Evolutionary conservation across 75 land plant species (phyloP), one percentile per base, ranked within the genome.

Genomic region (Pinus albicaulis): DNA sequence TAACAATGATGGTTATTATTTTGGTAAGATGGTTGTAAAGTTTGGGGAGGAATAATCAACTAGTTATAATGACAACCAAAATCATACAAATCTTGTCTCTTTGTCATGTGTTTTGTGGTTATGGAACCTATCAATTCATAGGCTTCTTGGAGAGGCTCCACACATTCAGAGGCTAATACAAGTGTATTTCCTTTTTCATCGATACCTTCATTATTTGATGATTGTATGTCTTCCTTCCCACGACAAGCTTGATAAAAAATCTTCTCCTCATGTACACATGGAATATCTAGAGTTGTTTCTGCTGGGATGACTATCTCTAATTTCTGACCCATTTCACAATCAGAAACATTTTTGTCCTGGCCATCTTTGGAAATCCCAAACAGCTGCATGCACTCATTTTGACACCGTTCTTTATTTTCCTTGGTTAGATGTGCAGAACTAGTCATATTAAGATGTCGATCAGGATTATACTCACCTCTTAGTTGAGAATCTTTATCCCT

Each of bases 71-170:
- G 38, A 10, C 16, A 38, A n/a, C 52, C 31, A 68, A 20, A 14
- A 20, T 68, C 71, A 38, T 38, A 20, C 44, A 19, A 13, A 38
- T 68, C 48, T 41, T 68, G 71, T 68, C 48, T 68, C 52, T 38
- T 23, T 7, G 24, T 68, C n/a, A 3, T 19, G 20, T 68, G 72
- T 73, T 72, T 57, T 48, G 56, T 82, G 73, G 76, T 64, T 57
- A 84, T 75, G 57, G 78, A 63, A 70, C 83, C 82, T 69, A 84
- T 73, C 48, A 86, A 78, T 59, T 86, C 88, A 71, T 80, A 81
- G 75, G 80, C 81, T 70, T 80, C 79, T 71, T 72, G 76, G 53
- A 79, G 68, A 71, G 75, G 60, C 22, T 76, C 71, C 15, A 3
- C 36, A 22, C 59, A 48, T 13, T 24, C 76, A 66, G 19, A 66